These are phyloP conservation scores for Abrus precatorius DNA, from an alignment of 306 rosid genomes.

Conservation along the genomic window DNA sequence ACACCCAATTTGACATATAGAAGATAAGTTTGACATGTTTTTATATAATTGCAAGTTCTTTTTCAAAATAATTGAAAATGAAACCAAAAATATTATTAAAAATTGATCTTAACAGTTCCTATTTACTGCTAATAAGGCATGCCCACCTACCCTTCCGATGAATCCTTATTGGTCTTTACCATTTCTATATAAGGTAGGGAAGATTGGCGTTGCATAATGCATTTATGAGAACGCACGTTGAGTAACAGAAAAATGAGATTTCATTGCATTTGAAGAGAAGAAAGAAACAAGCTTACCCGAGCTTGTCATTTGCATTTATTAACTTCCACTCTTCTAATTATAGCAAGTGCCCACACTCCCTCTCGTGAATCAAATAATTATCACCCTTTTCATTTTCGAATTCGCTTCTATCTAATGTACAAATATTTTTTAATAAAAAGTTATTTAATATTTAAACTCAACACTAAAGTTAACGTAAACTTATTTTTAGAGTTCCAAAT, in stretches of 20 bases:
- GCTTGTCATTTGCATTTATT: constrained; percentile 38
- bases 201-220: constrained; percentile 14
- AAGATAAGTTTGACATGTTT: neutral
- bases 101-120: no score
- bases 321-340: neutral
- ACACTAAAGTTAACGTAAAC: no score
- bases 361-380: constrained; percentile 41
- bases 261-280: constrained; percentile 27
- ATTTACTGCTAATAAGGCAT: no score
- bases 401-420: no score
- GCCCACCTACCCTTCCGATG: no score
- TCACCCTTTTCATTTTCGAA: neutral
- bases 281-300: neutral
- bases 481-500: no score
- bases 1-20: neutral
- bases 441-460: no score
- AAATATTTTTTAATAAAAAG: no score
- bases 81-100: neutral
- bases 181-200: no score
- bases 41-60: neutral
- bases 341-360: neutral
- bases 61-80: neutral
- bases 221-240: constrained; percentile 44
- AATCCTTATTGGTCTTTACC: no score
- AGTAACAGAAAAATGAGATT: neutral